Evolutionary conservation across 257 asterid species (phyloP), one percentile per base, ranked within the genome.

Genomic region (Euphrasia confusa): DNA sequence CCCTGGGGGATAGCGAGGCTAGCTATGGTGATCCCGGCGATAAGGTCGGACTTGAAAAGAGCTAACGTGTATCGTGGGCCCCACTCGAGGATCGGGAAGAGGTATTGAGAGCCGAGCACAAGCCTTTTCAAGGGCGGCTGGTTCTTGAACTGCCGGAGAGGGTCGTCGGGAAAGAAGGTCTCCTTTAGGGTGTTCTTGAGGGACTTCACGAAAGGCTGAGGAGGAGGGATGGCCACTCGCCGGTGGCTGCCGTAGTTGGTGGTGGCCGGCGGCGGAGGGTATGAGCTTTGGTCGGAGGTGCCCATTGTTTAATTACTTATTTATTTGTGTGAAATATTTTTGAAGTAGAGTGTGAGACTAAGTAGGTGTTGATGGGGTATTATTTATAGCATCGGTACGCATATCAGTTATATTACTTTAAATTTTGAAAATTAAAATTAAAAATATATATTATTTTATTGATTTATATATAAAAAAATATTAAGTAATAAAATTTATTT

Each of bases 1-100:
- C 97, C 97, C 73, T 89, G 95, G 30, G 96, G 96, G 10, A 85
- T 82, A 14, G 96, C 96, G 0, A 88, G 82, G 78, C 95, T 86
- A 5, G 96, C 96, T 27, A 88, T 86, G 79, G 96, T 88, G 74
- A 85, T 86, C 42, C 96, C 96, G 58, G 96, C 74, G 27, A 88
- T 77, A 44, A 88, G 79, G 63, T 86, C 96, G 9, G 88, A 76
- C 52, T 77, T 88, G 9, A 88, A 76, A 71, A 74, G 78, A 10
- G 68, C 60, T 26, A 79, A 47, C 26, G 75, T 79, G 74, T 88
- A 88, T 0, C 77, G 73, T 0, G 84, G 90, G 24, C 77, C 90
- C 96, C 96, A 86, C 79, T 88, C 95, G 3, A 86, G 32, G 8
- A 86, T 80, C 3, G 96, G 95, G 53, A 88, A 78, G 24, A 86